These are phyloP conservation scores for Aspergillus cristatus DNA, from an alignment of 495 filamentous ascomycete species.

Conservation along the genomic window DNA sequence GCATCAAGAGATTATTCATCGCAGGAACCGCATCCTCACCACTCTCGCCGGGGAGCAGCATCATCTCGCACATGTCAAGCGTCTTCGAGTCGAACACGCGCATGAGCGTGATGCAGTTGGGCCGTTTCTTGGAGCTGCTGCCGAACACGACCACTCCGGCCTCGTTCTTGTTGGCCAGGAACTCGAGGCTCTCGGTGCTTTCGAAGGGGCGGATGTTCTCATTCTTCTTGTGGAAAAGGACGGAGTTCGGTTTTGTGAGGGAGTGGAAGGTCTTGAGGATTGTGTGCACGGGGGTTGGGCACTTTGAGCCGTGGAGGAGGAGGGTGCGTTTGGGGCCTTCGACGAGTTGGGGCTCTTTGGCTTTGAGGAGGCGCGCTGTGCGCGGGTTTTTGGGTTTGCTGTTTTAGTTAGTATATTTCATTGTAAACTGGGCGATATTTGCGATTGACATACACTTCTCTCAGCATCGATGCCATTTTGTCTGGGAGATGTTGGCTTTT, in stretches of 20 bases:
- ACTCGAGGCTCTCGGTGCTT: constrained; percentile 74
- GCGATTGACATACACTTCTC: constrained; percentile 27
- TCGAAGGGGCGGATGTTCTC: constrained; percentile 82
- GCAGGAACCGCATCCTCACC: constrained; percentile 47
- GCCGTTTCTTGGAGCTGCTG: constrained; percentile 83
- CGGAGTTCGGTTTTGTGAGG: constrained; percentile 65
- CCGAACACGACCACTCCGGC: constrained; percentile 71
- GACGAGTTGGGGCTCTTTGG: constrained; percentile 74
- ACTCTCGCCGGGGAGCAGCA: constrained; percentile 61
- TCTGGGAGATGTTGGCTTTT: not conserved
- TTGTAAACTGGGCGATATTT: too few relatives aligned
- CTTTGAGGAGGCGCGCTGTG: constrained; percentile 86
- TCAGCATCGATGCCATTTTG: constrained; percentile 14
- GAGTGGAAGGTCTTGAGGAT: constrained; percentile 74
- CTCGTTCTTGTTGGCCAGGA: constrained; percentile 94
- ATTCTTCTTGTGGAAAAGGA: constrained; percentile 95
- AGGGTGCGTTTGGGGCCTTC: constrained; percentile 85
- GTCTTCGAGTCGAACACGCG: constrained; percentile 77
- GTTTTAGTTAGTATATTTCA: constrained; percentile 7
- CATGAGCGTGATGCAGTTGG: constrained; percentile 75
- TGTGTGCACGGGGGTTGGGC: constrained; percentile 66
- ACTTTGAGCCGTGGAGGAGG: constrained; percentile 74
- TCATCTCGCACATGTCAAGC: constrained; percentile 86
- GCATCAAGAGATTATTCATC: constrained; percentile 76
- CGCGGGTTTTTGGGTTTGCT: constrained; percentile 91